Conservation (phyloP, 2,329 filamentous ascomycete species). For the Claviceps sp. region DNA sequence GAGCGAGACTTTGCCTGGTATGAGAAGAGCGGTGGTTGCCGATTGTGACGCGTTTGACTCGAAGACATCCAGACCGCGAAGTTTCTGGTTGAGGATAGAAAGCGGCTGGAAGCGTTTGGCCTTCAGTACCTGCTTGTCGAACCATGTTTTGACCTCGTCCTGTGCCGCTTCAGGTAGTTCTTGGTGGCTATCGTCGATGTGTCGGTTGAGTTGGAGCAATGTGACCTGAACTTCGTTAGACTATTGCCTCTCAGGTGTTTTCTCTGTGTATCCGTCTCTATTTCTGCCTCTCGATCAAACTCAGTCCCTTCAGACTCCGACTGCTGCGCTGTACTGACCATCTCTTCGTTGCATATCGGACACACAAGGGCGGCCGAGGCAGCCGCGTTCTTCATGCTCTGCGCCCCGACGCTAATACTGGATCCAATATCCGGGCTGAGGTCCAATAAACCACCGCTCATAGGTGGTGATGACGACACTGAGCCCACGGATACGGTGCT, state of each 20-base stretch:
- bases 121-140: slow-evolving; percentile 86
- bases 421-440: slow-evolving; percentile 67
- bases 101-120: slow-evolving; percentile 88
- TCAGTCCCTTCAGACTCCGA: not conserved
- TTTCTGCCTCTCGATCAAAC: not conserved
- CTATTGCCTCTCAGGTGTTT: not conserved
- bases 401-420: slow-evolving; percentile 55
- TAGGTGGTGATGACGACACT: slow-evolving; percentile 47
- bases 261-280: not conserved
- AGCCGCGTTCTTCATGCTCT: slow-evolving; percentile 36
- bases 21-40: slow-evolving; percentile 13
- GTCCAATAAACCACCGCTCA: slow-evolving; percentile 50
- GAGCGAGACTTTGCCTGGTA: slow-evolving; percentile 24
- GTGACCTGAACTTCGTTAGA: slow-evolving; percentile 49
- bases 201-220: slow-evolving; percentile 74
- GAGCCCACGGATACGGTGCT: slow-evolving; percentile 72
- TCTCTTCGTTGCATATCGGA: slow-evolving; percentile 97
- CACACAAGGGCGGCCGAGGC: slow-evolving; percentile 59
- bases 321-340: slow-evolving; percentile 45
- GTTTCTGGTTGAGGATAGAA: slow-evolving; percentile 82
- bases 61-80: slow-evolving; percentile 85
- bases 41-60: slow-evolving; percentile 67
- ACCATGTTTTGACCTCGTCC: slow-evolving; percentile 94
- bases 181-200: slow-evolving; percentile 78
- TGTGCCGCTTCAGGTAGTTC: slow-evolving; percentile 80